Evolutionary conservation across 2,329 filamentous ascomycete genomes (phyloP), one percentile per base, ranked within the genome.

Genomic region (Colletotrichum sp.): DNA sequence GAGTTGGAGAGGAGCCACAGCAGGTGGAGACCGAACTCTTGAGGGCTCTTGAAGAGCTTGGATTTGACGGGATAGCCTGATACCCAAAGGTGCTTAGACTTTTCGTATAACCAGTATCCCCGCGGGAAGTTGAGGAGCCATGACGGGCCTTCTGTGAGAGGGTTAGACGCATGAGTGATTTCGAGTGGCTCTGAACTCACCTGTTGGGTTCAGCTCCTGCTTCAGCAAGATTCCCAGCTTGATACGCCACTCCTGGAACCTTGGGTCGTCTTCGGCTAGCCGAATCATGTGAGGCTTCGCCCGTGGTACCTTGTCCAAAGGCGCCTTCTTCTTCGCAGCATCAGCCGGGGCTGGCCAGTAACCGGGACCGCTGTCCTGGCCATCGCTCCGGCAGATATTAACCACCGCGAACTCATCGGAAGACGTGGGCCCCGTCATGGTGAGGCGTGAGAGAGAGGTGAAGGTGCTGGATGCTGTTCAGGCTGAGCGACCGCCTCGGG

Each of bases 11-110:
- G 82, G 4, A 91, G 85, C 89, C 89, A 91, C 65, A 91, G 83
- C 28, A 89, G 77, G 76, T 91, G 89, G 10, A 89, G 82, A 6
- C 86, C 87, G 74, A 91, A 90, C 77, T 91, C 89, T 72, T 89
- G 88, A 1, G 89, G 89, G 59, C 87, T 89, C 80, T 88, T 89
- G 79, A 87, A 90, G 7, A 88, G 82, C 79, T 88, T 89, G 39
- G 83, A 79, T 76, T 89, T 88, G 76, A 86, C 82, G 7, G 88
- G 88, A 73, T 89, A 88, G 10, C 88, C 88, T 7, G 87, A 89
- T 6, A 89, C 84, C 83, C 87, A 88, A 24, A 89, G 86, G 74
- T 89, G 86, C 73, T 88, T 88, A 6, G 86, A 87, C 65, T 86
- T 86, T 78, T 88, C 84, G 72, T 88, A 88, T 4, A 88, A 80